Base-by-base conservation (phyloP, 177 flowering plant genomes). In the Vitis hybrid region DNA sequence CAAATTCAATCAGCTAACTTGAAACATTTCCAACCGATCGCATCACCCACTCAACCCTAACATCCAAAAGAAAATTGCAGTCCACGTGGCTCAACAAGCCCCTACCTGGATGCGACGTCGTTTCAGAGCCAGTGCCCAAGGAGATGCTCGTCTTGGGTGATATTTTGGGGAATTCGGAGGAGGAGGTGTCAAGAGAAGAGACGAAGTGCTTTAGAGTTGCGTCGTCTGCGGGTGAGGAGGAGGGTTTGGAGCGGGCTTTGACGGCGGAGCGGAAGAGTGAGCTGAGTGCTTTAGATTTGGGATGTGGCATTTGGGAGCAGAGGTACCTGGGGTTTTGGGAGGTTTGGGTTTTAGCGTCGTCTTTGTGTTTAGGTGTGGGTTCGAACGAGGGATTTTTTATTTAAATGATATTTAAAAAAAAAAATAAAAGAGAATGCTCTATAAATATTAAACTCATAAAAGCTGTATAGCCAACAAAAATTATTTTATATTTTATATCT, bases 191-290 rank as follows among this genome's bases (percentile, higher is more conserved):
- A 20, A 81, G 16, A 1, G 75, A 59, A 7, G 80, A 76, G 33
- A 82, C 57, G 70, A 66, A 31, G 33, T 55, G 45, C 16, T 72
- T 74, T 15, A 75, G 71, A 58, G 70, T 56, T 11, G 48, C 31
- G 67, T 77, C 80, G 2, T 61, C 68, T 20, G 77, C 55, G 2
- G 70, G 12, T 19, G 39, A 6, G n/a, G 70, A 1, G 26, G 69
- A 12, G 50, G 76, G 15, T 19, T 65, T 48, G 51, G 55, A 15
- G 59, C 55, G 14, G 48, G 64, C 20, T n/a, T 71, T 73, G n/a
- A 58, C 4, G 59, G 75, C 77, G 45, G 77, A 56, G 16, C 72
- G 74, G 66, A 84, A 73, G 20, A 84, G 72, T 1, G 81, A 63
- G 72, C 78, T 76, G 11, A 81, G 70, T 66, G 14, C 71, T 70